Evolutionary conservation across 2,329 filamentous ascomycete genomes (phyloP).

Genomic region (Aspergillus carbonarius): DNA sequence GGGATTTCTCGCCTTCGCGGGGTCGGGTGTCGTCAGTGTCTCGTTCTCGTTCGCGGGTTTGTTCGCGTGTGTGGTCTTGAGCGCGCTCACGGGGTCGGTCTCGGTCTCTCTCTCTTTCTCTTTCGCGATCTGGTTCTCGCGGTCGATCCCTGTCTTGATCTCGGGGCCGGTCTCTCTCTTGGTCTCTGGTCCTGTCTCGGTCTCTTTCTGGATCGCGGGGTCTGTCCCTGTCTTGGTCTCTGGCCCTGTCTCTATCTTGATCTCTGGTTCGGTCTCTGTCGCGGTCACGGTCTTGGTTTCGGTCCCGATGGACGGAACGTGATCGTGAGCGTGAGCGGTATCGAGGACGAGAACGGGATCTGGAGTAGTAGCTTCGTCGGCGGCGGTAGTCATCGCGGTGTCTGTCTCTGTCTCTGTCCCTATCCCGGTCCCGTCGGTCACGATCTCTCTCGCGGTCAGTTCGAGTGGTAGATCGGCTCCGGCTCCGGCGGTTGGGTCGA

Average conservation of each 20-base stretch:
- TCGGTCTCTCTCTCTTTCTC: slow-evolving; percentile 9
- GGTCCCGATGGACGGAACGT: slow-evolving; percentile 3
- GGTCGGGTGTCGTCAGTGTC: slow-evolving; percentile 4
- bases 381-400: slow-evolving; percentile 26
- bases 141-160: slow-evolving; percentile 11
- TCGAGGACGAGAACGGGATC: slow-evolving; percentile 22
- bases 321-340: slow-evolving; percentile 10
- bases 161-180: slow-evolving; percentile 11
- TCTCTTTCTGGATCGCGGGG: slow-evolving; percentile 14
- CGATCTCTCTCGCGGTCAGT: slow-evolving; percentile 25
- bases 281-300: slow-evolving; percentile 12
- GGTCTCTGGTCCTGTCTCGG: slow-evolving; percentile 9
- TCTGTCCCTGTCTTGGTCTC: slow-evolving; percentile 7
- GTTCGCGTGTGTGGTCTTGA: slow-evolving; percentile 3
- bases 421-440: slow-evolving; percentile 4
- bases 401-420: not conserved
- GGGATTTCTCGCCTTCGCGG: slow-evolving; percentile 19
- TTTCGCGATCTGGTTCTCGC: slow-evolving; percentile 12
- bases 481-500: slow-evolving; percentile 34
- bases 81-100: slow-evolving; percentile 13
- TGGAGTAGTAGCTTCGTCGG: slow-evolving; percentile 24
- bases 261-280: slow-evolving; percentile 14
- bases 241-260: slow-evolving; percentile 6
- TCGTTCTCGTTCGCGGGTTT: slow-evolving; percentile 12
- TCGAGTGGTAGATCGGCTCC: slow-evolving; percentile 33